These are phyloP conservation scores for Sisymbrium irio DNA, from an alignment of 345 rosid species.

Conservation along the genomic window DNA sequence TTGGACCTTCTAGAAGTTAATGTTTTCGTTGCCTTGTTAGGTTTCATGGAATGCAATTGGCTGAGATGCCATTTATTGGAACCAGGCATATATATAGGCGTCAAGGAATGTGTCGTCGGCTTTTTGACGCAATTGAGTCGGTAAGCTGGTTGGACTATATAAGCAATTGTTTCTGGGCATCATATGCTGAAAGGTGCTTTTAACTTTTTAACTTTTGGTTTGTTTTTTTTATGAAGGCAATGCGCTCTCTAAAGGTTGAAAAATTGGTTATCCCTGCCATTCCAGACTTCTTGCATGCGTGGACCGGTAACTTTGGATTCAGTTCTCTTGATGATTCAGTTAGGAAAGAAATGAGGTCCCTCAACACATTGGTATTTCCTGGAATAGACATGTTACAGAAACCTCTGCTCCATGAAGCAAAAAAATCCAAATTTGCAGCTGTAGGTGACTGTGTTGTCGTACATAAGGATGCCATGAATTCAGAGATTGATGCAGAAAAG, in stretches of 20 bases:
- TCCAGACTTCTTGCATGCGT: slow-evolving; percentile 36
- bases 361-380: slow-evolving; percentile 34
- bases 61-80: slow-evolving; percentile 44
- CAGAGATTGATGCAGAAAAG: slow-evolving; percentile 16
- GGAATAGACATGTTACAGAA: slow-evolving; percentile 36
- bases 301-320: slow-evolving; percentile 38
- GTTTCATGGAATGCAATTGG: slow-evolving; percentile 37
- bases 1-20: neutral
- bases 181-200: slow-evolving; percentile 1
- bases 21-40: slow-evolving; percentile 24
- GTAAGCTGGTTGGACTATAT: slow-evolving; percentile 12
- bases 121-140: slow-evolving; percentile 36
- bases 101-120: slow-evolving; percentile 40
- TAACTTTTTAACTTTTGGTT: neutral
- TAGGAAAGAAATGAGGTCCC: slow-evolving; percentile 33
- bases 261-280: slow-evolving; percentile 40
- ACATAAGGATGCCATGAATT: neutral
- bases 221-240: slow-evolving; percentile 22
- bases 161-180: neutral
- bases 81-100: slow-evolving; percentile 41
- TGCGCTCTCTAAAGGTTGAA: slow-evolving; percentile 35
- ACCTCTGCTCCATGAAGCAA: slow-evolving; percentile 26
- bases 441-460: slow-evolving; percentile 2
- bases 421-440: neutral
- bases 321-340: slow-evolving; percentile 26